phyloP scores from a whole-genome alignment of 345 rosid species.

The Melaleuca quinquenervia region DNA sequence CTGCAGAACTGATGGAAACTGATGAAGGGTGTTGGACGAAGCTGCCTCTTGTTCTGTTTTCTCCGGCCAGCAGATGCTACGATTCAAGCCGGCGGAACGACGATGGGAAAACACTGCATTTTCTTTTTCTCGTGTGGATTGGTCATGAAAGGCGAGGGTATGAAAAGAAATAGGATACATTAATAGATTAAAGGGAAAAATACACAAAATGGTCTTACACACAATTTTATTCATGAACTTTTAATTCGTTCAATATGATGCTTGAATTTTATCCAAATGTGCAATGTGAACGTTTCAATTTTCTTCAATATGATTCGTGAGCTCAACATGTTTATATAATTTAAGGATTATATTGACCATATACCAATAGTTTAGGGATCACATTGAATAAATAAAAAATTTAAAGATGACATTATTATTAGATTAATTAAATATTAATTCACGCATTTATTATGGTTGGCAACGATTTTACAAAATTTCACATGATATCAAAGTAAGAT shows the following conservation, averaged over 20 bases:
- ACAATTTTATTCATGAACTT: background rate
- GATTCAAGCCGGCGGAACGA: background rate
- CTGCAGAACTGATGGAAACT: background rate
- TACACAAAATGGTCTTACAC: accelerated
- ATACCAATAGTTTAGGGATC: background rate
- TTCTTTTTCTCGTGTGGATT: background rate
- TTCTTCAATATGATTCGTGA: accelerated
- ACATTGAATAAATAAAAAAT: background rate
- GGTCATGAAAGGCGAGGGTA: background rate
- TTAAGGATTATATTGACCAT: background rate
- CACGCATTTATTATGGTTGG: too few relatives aligned
- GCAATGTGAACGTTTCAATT: background rate
- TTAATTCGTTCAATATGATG: background rate
- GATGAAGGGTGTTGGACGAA: background rate
- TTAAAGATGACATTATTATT: too few relatives aligned
- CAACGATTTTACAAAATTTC: too few relatives aligned
- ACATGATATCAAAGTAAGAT: too few relatives aligned
- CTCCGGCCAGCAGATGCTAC: background rate
- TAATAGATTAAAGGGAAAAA: background rate
- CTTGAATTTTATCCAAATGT: background rate
- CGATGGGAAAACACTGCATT: background rate
- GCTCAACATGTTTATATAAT: background rate
- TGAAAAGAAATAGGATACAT: background rate
- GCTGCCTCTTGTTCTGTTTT: background rate
- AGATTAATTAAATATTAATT: too few relatives aligned